Evolutionary conservation across 352 stramenopile genomes (phyloP).

Genomic region (Detonula confervacea): DNA sequence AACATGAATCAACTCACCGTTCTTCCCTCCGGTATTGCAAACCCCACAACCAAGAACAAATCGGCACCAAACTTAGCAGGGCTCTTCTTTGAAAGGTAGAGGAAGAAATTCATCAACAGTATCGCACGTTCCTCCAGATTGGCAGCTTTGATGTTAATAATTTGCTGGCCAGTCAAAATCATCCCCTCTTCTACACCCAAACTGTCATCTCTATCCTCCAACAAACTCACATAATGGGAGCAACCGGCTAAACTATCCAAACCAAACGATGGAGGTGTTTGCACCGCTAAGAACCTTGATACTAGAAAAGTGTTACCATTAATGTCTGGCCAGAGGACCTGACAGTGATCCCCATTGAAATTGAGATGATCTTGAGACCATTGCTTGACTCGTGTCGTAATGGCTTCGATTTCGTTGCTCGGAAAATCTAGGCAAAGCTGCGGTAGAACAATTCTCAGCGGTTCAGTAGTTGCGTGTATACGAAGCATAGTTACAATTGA

Average conservation of each 20-base stretch:
- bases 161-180: too few relatives aligned
- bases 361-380: conserved; percentile 25
- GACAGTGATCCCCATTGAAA: conserved; percentile 5
- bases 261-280: conserved; percentile 84
- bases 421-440: conserved; percentile 22
- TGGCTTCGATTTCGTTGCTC: conserved; percentile 13
- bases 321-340: conserved; percentile 87
- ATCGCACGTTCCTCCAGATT: conserved; percentile 92
- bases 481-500: conserved; percentile 16
- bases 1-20: conserved; percentile 91
- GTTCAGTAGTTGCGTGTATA: conserved; percentile 37
- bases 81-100: conserved; percentile 86
- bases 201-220: too few relatives aligned
- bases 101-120: conserved; percentile 91
- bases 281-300: conserved; percentile 83
- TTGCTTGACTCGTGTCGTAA: conserved; percentile 24
- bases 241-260: conserved; percentile 53
- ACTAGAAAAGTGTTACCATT: conserved; percentile 71
- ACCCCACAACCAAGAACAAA: conserved; percentile 90
- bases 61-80: conserved; percentile 31
- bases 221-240: conserved; percentile 90
- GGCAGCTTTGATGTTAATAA: conserved; percentile 89
- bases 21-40: conserved; percentile 88
- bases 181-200: too few relatives aligned
- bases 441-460: conserved; percentile 12